Percentiles rank a stretch among this genome's conserved stretches.
phyloP scores from a whole-genome alignment of 2,329 filamentous ascomycete genomes.

The Pyrenophora teres region DNA sequence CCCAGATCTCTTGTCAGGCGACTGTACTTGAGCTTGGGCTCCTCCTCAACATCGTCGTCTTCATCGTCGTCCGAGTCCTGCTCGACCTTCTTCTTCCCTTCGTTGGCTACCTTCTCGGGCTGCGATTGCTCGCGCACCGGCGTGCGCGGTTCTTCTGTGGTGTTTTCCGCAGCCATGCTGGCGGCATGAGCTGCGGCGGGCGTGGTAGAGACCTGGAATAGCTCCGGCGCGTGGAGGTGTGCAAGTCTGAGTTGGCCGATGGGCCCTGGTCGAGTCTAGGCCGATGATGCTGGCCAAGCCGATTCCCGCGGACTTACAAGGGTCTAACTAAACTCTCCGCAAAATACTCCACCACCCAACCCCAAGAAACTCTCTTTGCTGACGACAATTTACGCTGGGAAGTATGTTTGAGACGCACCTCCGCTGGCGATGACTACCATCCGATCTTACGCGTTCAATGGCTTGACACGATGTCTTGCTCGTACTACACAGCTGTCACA shows the following conservation, averaged over 20 bases:
- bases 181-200: constrained; percentile 45
- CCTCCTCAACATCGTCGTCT: constrained; percentile 86
- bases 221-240: constrained; percentile 27
- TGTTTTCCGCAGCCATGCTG: constrained; percentile 49
- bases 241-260: constrained; percentile 22
- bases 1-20: constrained; percentile 80
- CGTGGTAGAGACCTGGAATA: constrained; percentile 19
- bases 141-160: constrained; percentile 47
- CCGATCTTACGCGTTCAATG: constrained; percentile 26
- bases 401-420: constrained; percentile 21
- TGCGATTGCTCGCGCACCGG: constrained; percentile 18
- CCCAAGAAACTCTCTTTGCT: not conserved
- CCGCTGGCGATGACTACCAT: constrained; percentile 33
- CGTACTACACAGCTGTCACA: constrained; percentile 5
- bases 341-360: constrained; percentile 8
- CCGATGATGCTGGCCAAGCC: constrained; percentile 40
- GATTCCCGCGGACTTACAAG: constrained; percentile 16
- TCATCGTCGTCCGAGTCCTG: constrained; percentile 58
- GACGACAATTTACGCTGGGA: constrained; percentile 5
- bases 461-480: constrained; percentile 31
- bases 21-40: constrained; percentile 91
- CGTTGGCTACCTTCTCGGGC: constrained; percentile 26
- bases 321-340: constrained; percentile 16
- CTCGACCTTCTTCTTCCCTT: constrained; percentile 28
- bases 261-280: constrained; percentile 22